phyloP scores from a whole-genome alignment of 2,329 filamentous ascomycete species.

The Kalaharituber pfeilii region DNA sequence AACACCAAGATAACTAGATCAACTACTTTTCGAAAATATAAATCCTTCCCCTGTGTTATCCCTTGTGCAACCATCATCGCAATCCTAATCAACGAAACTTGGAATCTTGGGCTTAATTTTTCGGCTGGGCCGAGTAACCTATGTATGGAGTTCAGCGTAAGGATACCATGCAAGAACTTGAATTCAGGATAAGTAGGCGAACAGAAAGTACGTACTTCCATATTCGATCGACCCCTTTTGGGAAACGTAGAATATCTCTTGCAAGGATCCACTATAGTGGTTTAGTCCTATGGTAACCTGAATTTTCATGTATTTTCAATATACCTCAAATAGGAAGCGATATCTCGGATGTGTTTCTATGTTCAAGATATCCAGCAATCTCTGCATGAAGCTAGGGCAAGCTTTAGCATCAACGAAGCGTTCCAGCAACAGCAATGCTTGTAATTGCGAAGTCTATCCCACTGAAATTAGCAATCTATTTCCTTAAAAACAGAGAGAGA shows the following conservation, averaged over 20 bases:
- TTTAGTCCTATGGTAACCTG: constrained; percentile 3
- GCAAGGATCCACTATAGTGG: constrained; percentile 11
- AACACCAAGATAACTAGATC: too few species aligned
- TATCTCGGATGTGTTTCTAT: constrained; percentile 22
- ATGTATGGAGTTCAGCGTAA: neutral
- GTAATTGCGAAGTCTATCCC: constrained; percentile 17
- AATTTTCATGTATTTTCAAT: neutral
- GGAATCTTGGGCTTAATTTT: constrained; percentile 12
- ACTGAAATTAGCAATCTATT: neutral
- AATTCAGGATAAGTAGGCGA: neutral
- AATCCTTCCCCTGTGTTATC: constrained; percentile 15
- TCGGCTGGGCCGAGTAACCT: constrained; percentile 7
- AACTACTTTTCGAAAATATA: too few species aligned
- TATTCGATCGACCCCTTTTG: constrained; percentile 10
- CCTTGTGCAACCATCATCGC: constrained; percentile 18
- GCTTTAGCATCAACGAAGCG: constrained; percentile 18
- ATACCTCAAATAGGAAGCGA: constrained; percentile 20
- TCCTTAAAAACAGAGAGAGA: neutral
- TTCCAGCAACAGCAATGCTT: constrained; percentile 20
- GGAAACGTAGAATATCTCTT: constrained; percentile 19
- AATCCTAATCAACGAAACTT: constrained; percentile 17
- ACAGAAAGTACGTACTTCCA: constrained; percentile 16
- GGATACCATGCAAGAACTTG: too few species aligned
- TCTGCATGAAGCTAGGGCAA: constrained; percentile 16
- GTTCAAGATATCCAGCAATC: constrained; percentile 16